Evolutionary conservation across 345 rosid genomes (phyloP), one percentile per base, ranked within the genome.

Genomic region (Populus euphratica): DNA sequence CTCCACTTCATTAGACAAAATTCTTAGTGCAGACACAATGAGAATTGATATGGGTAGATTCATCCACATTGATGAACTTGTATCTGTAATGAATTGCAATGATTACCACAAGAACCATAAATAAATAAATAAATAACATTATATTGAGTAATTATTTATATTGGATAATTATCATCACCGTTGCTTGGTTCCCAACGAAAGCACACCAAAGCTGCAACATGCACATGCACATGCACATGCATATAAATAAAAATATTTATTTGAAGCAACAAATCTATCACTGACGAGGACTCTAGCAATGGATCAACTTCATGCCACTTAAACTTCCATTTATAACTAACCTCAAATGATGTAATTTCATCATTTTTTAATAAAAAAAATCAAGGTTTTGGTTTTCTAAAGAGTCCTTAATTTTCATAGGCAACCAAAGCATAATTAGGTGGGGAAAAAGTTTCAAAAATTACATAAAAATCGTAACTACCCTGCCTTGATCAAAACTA

Each of bases 21-120:
- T 79, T 36, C 97, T 85, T 29, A 90, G 11, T 14, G 77, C 85
- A 8, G 86, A 83, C 66, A 86, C 89, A 69, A 86, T 61, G 43
- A 92, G 89, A 59, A 92, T 77, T n/a, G 97, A 91, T 75, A 94
- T 83, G 14, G 99, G 99, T 36, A 92, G 79, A 87, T 96, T 96
- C 90, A 91, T 87, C 98, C 90, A 90, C 99, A 94, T 91, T 44
- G 96, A 92, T 50, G 90, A 86, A 83, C 99, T 94, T 29, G 97
- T 90, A 89, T 94, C 99, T 94, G 91, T 29, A 64, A 70, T 17
- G 5, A 9, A 64, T 2, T 35, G 68, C 12, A 17, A 49, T 18
- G 54, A 73, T 41, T 3, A 21, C 13, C 61, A 44, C 31, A 49
- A 68, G 16, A 50, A 17, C 39, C 20, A 43, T 39, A 33, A 43